A percentile compares a stretch with the other conserved stretches of the same genome.
Evolutionary conservation across 306 rosid species (phyloP).

Genomic region (Rosa multiflora): DNA sequence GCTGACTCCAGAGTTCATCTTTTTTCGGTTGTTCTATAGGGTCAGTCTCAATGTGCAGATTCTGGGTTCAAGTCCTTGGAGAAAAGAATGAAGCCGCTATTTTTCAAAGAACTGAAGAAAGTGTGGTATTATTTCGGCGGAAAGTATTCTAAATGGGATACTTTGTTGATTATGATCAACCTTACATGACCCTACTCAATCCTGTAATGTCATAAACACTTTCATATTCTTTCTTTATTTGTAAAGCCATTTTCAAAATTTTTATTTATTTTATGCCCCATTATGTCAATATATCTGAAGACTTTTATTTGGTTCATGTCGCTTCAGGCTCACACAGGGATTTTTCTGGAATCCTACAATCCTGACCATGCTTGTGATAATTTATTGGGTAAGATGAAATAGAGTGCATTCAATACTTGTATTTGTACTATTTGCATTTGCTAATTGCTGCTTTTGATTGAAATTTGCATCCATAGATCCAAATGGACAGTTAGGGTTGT

Average conservation of each 20-base stretch:
- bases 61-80: constrained; percentile 1
- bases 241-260: background rate
- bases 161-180: constrained; percentile 2
- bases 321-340: constrained; percentile 5
- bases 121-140: background rate
- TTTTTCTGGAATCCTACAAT: constrained; percentile 21
- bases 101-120: constrained; percentile 12
- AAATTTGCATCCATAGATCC: constrained; percentile 20
- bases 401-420: background rate
- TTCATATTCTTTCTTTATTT: background rate
- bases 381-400: constrained; percentile 16
- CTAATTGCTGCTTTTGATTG: background rate
- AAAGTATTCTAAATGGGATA: constrained; percentile 9
- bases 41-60: background rate
- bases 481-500: constrained; percentile 6
- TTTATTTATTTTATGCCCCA: background rate
- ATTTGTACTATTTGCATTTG: background rate
- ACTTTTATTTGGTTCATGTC: background rate
- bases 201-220: constrained; percentile 8
- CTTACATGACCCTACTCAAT: constrained; percentile 10
- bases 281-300: no score
- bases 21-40: background rate
- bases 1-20: background rate
- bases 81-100: constrained; percentile 7
- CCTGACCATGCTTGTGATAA: background rate